These are phyloP conservation scores for Pichia cactophila DNA, from an alignment of 1,139 yeast genomes.

Conservation along the genomic window DNA sequence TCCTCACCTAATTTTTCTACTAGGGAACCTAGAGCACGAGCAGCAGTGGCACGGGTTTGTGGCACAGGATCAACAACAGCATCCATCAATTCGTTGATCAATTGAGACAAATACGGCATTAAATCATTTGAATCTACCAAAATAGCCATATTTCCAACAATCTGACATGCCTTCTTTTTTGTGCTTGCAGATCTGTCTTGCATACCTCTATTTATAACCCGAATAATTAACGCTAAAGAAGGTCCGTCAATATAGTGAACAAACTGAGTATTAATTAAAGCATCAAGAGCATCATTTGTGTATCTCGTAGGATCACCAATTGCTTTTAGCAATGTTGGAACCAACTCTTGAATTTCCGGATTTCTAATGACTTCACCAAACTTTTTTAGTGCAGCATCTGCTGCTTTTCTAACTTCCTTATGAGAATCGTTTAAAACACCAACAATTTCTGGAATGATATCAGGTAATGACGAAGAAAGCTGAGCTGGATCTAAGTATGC, in stretches of 20 bases:
- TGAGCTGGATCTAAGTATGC: conserved; percentile 95
- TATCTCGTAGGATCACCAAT: conserved; percentile 91
- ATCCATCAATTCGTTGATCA: conserved; percentile 75
- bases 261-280: conserved; percentile 82
- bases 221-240: conserved; percentile 87
- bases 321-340: conserved; percentile 84
- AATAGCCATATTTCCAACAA: conserved; percentile 97
- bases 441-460: conserved; percentile 92
- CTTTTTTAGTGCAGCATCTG: conserved; percentile 77
- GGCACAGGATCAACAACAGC: conserved; percentile 99
- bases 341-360: conserved; percentile 89
- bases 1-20: conserved; percentile 97
- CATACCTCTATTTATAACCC: conserved; percentile 93
- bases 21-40: conserved; percentile 92
- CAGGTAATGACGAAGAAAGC: conserved; percentile 78
- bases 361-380: conserved; percentile 97
- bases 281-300: conserved; percentile 83
- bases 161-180: conserved; percentile 92
- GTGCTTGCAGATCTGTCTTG: conserved; percentile 86
- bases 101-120: conserved; percentile 68
- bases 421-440: conserved; percentile 92
- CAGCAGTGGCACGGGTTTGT: conserved; percentile 93
- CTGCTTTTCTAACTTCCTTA: conserved; percentile 93
- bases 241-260: conserved; percentile 98
- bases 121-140: conserved; percentile 84